Evolutionary conservation across 2,329 filamentous ascomycete species (phyloP).

Genomic region (Pseudonectria buxi): DNA sequence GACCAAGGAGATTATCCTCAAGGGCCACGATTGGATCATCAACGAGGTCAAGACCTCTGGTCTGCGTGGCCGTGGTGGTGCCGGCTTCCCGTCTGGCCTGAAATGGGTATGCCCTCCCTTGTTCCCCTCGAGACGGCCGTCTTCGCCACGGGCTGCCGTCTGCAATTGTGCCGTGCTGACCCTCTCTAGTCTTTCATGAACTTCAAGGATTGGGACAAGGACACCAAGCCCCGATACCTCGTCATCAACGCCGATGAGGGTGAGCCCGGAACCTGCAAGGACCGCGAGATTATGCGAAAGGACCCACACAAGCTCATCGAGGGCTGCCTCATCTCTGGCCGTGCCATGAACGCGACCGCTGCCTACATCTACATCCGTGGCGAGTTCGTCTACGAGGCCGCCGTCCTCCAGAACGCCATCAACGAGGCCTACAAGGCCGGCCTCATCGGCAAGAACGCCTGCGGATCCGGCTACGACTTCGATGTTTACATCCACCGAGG

Average conservation of each 20-base stretch:
- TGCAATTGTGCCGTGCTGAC: slow-evolving; percentile 10
- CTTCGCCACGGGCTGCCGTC: slow-evolving; percentile 13
- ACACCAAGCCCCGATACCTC: slow-evolving; percentile 88
- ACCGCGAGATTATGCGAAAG: slow-evolving; percentile 99
- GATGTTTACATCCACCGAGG: slow-evolving; percentile 95
- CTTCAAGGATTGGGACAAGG: slow-evolving; percentile 99
- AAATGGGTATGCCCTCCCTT: slow-evolving; percentile 70
- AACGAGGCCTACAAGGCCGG: slow-evolving; percentile 96
- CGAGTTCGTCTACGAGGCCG: slow-evolving; percentile 95
- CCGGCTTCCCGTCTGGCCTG: slow-evolving; percentile 94
- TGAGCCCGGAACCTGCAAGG: slow-evolving; percentile 98
- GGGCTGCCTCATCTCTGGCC: slow-evolving; percentile 89
- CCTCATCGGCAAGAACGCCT: slow-evolving; percentile 96
- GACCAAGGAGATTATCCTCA: slow-evolving; percentile 95
- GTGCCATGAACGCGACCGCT: slow-evolving; percentile 97
- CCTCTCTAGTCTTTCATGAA: slow-evolving; percentile 89
- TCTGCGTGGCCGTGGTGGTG: slow-evolving; percentile 89
- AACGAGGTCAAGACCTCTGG: slow-evolving; percentile 95
- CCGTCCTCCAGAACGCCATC: slow-evolving; percentile 87
- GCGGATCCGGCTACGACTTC: slow-evolving; percentile 93
- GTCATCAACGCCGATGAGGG: slow-evolving; percentile 99
- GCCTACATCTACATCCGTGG: slow-evolving; percentile 99
- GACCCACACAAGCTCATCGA: slow-evolving; percentile 98
- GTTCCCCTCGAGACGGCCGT: slow-evolving; percentile 1
- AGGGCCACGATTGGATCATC: slow-evolving; percentile 99